Base-by-base conservation (phyloP, 345 rosid species). In the Jatropha curcas region DNA sequence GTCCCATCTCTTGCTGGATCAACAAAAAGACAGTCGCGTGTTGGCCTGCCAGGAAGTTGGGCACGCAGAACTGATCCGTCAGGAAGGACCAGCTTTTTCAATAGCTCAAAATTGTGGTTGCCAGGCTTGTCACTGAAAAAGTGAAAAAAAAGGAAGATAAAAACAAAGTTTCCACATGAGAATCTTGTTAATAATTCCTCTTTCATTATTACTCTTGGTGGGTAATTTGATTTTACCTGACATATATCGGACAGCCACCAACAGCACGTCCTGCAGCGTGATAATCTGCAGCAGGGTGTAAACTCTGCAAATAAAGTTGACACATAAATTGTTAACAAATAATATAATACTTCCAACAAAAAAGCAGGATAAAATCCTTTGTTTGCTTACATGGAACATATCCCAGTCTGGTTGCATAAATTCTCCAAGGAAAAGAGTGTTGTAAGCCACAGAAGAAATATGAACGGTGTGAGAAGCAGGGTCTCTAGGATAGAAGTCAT, bases 371-470 rank as follows among this genome's bases (percentile, higher is more conserved):
- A 43, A 24, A 43, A 50, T 34, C 10, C 25, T 41, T 41, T 2
- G 43, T 77, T 76, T n/a, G 85, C 98, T 85, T 84, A 92, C 98
- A 71, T 95, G 99, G 81, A 95, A 95, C 99, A 95, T 95, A 82
- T 95, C 99, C 99, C 99, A 95, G 69, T 95, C 99, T 78, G 98
- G 98, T 73, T 91, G 99, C 97, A 93, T 89, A 70, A 95, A 92
- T 77, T 95, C 99, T 51, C 99, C 99, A 9, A 95, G 96, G 85
- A 95, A 92, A 63, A 95, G 86, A 0, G 92, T 84, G 81, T 95
- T 95, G 68, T 91, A 95, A 5, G 97, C 97, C 37, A 95, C 99
- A 0, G 98, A 88, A 22, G 99, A 92, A 17, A 95, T 88, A 65
- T 93, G 99, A 60, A 91, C 89, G 33, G 98, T 95, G 83, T 95